Evolutionary conservation across 805 yeast genomes (phyloP), one percentile per base, ranked within the genome.

Genomic region (Metschnikowia kofuensis): DNA sequence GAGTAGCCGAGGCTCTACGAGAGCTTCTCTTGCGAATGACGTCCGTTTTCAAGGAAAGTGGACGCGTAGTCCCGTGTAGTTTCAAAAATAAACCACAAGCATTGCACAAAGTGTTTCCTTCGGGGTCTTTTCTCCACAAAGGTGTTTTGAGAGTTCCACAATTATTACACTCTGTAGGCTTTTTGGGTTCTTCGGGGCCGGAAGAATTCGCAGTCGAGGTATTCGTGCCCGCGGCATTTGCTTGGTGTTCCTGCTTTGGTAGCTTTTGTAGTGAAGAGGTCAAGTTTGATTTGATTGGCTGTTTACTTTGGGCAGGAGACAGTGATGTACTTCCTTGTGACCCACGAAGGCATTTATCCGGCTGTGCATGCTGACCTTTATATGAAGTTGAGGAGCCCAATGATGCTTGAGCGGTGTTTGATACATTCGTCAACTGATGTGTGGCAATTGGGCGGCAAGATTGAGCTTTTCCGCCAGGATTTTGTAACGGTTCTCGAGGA

Each of bases 61-160:
- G 86, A 44, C 86, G 64, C 61, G 79, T 79, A 2, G 85, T 78
- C 14, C 86, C 86, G 57, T 82, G 86, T 15, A 82, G 63, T 57
- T 81, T 81, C 46, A 76, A 72, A 58, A 81, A 82, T 21, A 82
- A 66, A 0, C 86, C 86, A 66, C 86, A 82, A 0, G 86, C 86
- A 58, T 82, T 82, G 60, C 86, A 82, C 6, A 82, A 66, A 2
- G 85, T 80, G 51, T 80, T 78, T 1, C 86, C 86, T 28, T 65
- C 70, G 7, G 82, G 76, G 57, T 81, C 84, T 58, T 80, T 73
- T 40, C 86, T 65, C 86, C 86, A 82, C 26, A 82, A 66, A 0
- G 86, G 86, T 0, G 86, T 82, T 49, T 79, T 82, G 2, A 74
- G 61, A 0, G 86, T 81, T 41, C 79, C 77, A 60, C 86, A 82